Evolutionary conservation across 345 rosid species (phyloP), one percentile per base, ranked within the genome.

Genomic region (Salix arbutifolia): DNA sequence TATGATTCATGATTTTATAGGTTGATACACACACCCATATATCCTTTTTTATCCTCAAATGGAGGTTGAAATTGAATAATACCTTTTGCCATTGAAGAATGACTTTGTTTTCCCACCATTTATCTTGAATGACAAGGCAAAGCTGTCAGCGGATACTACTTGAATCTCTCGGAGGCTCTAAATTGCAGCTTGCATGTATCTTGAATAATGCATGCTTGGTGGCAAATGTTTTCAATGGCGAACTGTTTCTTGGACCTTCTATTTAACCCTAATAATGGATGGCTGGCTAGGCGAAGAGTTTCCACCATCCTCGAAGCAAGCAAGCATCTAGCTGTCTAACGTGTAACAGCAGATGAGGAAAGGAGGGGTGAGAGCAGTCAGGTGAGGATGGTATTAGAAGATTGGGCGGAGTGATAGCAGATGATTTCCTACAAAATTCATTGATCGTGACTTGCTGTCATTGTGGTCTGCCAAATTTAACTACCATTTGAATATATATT

Each of bases 1-100:
- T 61, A 82, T 85, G 83, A 73, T 88, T 72, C 89, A 83, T 60
- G 91, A 90, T 77, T 90, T 87, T 74, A 89, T 67, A 5, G 94
- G 86, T 74, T 88, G 83, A 84, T 6, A 31, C 4, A 23, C 38
- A 2, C 42, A n/a, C n/a, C 8, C 8, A 19, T 8, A 53, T 53
- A 8, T 53, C 25, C 25, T 19, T 53, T n/a, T 21, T 21, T 23
- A 53, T 21, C 25, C 8, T 53, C 60, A 21, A 53, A 53, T 53
- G 60, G 60, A 53, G 21, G 60, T 53, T 21, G 60, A 53, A 53
- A 53, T 3, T 53, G 60, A 53, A 21, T 53, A 53, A 53, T 53
- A 21, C 3, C 17, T 8, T 25, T 48, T 8, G 60, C 60, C 23
- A 53, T 9, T 19, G 25, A 53, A 19, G n/a, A 53, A 53, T 53